Percentiles rank a stretch among this genome's conserved stretches.
Conservation (phyloP, 805 yeast genomes). For the Ogataea allantospora region DNA sequence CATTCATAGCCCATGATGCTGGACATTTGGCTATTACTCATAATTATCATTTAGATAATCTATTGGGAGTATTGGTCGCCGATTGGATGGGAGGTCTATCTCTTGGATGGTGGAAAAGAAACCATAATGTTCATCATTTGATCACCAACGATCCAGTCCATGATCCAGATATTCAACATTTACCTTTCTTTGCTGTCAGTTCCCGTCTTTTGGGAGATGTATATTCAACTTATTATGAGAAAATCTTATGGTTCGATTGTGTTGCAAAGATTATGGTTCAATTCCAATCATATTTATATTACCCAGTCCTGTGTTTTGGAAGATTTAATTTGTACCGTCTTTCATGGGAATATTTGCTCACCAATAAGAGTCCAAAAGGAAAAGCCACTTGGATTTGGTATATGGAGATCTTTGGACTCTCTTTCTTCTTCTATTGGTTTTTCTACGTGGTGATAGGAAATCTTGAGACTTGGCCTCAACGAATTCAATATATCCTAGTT, state of each 20-base stretch:
- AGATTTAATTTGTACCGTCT: conserved; percentile 80
- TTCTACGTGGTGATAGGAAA: conserved; percentile 60
- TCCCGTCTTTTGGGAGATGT: conserved; percentile 64
- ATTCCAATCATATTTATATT: conserved; percentile 67
- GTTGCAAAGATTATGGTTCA: conserved; percentile 58
- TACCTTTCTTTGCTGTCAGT: conserved; percentile 88
- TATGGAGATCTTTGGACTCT: conserved; percentile 68
- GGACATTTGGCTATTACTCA: conserved; percentile 86
- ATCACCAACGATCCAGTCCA: conserved; percentile 92
- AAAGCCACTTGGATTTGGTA: conserved; percentile 85
- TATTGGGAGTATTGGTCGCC: conserved; percentile 71
- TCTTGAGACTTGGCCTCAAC: conserved; percentile 51
- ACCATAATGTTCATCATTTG: conserved; percentile 90
- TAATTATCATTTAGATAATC: conserved; percentile 70
- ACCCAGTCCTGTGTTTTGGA: conserved; percentile 78
- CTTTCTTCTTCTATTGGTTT: conserved; percentile 77
- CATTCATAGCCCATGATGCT: conserved; percentile 87
- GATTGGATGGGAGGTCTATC: conserved; percentile 85
- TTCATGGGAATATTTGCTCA: conserved; percentile 72
- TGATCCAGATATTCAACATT: conserved; percentile 91
- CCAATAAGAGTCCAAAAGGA: conserved; percentile 83
- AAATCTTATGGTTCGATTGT: conserved; percentile 62
- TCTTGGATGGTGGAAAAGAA: conserved; percentile 92
- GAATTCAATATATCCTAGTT: conserved; percentile 61
- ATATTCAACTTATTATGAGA: conserved; percentile 79